Conservation (phyloP, 2,329 filamentous ascomycete genomes). For the Arthrobotrys sphaeroides region DNA sequence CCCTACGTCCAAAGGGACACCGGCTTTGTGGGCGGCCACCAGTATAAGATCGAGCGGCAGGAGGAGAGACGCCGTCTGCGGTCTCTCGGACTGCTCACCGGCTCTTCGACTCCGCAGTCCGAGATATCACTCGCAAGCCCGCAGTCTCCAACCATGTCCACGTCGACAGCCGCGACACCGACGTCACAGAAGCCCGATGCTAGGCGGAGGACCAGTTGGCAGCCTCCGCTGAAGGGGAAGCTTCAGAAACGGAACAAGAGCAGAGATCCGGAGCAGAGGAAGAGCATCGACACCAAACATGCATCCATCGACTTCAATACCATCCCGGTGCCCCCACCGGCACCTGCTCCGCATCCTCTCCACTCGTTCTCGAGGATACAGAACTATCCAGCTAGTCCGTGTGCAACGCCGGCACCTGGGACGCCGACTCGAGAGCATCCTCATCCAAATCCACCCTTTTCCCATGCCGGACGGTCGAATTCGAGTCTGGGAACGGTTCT, state of each 20-base stretch:
- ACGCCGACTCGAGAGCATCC: constrained; percentile 28
- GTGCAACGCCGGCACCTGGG: constrained; percentile 34
- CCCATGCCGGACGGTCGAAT: constrained; percentile 31
- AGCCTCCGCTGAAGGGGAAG: constrained; percentile 47
- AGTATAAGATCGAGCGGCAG: constrained; percentile 48
- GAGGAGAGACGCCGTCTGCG: constrained; percentile 46
- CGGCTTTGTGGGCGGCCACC: constrained; percentile 44
- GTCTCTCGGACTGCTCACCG: constrained; percentile 43
- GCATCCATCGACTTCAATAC: constrained; percentile 28
- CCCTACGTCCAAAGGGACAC: constrained; percentile 32
- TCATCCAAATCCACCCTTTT: constrained; percentile 32
- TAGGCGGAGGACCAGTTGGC: constrained; percentile 47
- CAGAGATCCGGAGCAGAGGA: constrained; percentile 47
- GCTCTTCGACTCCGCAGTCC: constrained; percentile 33
- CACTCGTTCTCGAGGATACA: constrained; percentile 48
- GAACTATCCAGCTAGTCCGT: constrained; percentile 28
- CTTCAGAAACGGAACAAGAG: constrained; percentile 52
- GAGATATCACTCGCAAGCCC: constrained; percentile 10
- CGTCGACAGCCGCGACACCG: too few species aligned
- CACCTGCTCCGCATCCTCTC: background rate
- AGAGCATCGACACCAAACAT: constrained; percentile 38
- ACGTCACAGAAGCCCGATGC: constrained; percentile 33
- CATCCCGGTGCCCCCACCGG: constrained; percentile 1
- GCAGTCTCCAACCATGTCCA: background rate
- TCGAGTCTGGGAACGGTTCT: constrained; percentile 41